phyloP scores from a whole-genome alignment of 2,329 filamentous ascomycete species.

The Botryotinia narcissicola region DNA sequence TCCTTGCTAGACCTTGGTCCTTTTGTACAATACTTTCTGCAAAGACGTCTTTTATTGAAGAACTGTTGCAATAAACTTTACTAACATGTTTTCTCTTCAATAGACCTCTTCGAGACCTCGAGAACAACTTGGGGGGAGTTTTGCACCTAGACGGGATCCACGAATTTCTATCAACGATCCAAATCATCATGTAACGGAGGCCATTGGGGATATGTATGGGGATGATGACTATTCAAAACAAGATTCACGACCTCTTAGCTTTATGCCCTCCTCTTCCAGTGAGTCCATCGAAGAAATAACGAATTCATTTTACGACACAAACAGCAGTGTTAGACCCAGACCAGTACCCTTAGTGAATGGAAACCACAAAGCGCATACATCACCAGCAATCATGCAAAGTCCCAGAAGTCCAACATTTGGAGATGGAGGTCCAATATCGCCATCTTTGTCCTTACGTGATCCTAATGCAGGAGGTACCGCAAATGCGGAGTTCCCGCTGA shows the following conservation, averaged over 20 bases:
- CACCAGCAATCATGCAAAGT: slow-evolving; percentile 36
- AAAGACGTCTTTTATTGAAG: neutral
- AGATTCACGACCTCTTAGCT: slow-evolving; percentile 59
- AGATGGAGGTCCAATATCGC: slow-evolving; percentile 39
- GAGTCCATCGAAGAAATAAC: slow-evolving; percentile 41
- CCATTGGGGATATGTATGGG: slow-evolving; percentile 72
- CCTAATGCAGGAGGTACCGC: slow-evolving; percentile 49
- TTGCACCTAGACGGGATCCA: slow-evolving; percentile 37
- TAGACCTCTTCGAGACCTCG: slow-evolving; percentile 40
- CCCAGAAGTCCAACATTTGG: slow-evolving; percentile 36
- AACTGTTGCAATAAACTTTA: slow-evolving; percentile 9
- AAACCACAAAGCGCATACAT: slow-evolving; percentile 35
- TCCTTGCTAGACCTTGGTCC: neutral
- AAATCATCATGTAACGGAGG: slow-evolving; percentile 72
- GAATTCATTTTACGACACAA: slow-evolving; percentile 33
- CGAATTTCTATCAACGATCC: slow-evolving; percentile 59
- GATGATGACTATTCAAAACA: slow-evolving; percentile 52
- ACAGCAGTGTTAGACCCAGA: slow-evolving; percentile 26
- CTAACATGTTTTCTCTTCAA: slow-evolving; percentile 29
- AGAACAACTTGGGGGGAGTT: slow-evolving; percentile 39
- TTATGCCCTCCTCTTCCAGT: slow-evolving; percentile 45
- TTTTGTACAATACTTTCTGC: neutral
- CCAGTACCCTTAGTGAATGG: slow-evolving; percentile 34
- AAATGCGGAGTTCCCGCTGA: slow-evolving; percentile 62
- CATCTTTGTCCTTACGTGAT: slow-evolving; percentile 42